Evolutionary conservation across 1,284 basidiomycete genomes (phyloP), one percentile per base, ranked within the genome.

Genomic region (Boletus hoseneyae): DNA sequence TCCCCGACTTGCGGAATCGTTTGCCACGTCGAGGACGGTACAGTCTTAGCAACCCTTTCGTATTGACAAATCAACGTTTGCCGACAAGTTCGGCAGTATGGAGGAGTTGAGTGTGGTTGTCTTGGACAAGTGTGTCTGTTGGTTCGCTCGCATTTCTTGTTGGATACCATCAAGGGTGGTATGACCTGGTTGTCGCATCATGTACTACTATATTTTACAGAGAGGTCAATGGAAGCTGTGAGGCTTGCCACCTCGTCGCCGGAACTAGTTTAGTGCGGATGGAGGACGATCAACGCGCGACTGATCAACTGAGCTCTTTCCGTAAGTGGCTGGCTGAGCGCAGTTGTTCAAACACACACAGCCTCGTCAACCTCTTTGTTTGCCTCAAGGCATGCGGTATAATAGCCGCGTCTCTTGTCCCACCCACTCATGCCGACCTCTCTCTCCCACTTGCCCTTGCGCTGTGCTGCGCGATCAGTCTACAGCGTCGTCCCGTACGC

Each of bases 1-100:
- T 85, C 60, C 83, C 87, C 3, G 59, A 63, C 7, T 61, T 89
- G 48, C 76, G 73, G 48, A 77, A 82, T 62, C 75, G 79, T n/a
- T 57, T 63, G n/a, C 72, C 74, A 32, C 66, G 67, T 15, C 67
- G 67, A 39, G 72, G 74, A 51, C 72, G 72, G 48, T 73, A 73
- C 52, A 77, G 76, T 55, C 66, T 86, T 30, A 76, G 74, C 47
- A 79, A 83, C 18, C 63, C 63, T 2, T 65, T 65, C 16, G 48
- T 59, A 1, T 41, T 65, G 47, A 51, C 61, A 3, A 49, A 60
- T 16, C 53, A 42, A 7, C 57, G 38, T 29, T 34, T 27, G 10
- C 18, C 38, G 12, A 50, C 35, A 23, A 35, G 47, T 36, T 34
- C 25, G 8, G 54, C 53, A 3, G 45, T 58, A 11, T 61, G 62